Evolutionary conservation across 2,329 filamentous ascomycete genomes (phyloP), one percentile per base, ranked within the genome.

Genomic region (Cladosporium sp.): DNA sequence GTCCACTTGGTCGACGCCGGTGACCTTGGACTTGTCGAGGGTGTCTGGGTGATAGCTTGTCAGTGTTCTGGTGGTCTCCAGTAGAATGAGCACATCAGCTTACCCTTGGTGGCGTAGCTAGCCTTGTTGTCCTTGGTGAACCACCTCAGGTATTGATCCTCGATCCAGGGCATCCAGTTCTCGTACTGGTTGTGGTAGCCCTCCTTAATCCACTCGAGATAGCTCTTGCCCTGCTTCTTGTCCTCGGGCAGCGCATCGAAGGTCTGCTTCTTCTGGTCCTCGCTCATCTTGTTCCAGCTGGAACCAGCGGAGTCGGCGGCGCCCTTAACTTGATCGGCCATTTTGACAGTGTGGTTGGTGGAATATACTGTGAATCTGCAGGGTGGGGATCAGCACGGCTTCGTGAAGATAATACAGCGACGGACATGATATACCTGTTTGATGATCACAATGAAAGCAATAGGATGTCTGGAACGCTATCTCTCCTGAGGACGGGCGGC

Each of bases 71-170:
- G 18, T 22, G 6, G 4, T 9, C 6, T 18, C 4, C 13, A n/a
- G 5, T 35, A 35, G 9, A 9, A 4, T 28, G 22, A 41, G 19
- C 8, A 18, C 38, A 41, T 6, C 4, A 38, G 67, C 72, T 33
- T 68, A 87, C 85, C 78, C 69, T 85, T 87, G 1, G 84, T 77
- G 5, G 81, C 74, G 63, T 89, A 89, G 65, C 80, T 84, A 4
- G 84, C 80, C 70, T 89, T 88, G 76, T 89, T 89, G 65, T 88
- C 84, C 57, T 84, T 85, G 62, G 84, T 86, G 69, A 88, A 88
- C 76, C 81, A 88, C 49, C 77, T 75, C 28, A 89, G 77, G 66
- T 87, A 87, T 54, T 82, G 69, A 67, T 89, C 86, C 68, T 89
- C 85, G 53, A 88, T 73, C 85, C 86, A 89, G 1, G 86, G 86